phyloP scores from a whole-genome alignment of 2,329 filamentous ascomycete genomes.

The Lecanosticta acicola region DNA sequence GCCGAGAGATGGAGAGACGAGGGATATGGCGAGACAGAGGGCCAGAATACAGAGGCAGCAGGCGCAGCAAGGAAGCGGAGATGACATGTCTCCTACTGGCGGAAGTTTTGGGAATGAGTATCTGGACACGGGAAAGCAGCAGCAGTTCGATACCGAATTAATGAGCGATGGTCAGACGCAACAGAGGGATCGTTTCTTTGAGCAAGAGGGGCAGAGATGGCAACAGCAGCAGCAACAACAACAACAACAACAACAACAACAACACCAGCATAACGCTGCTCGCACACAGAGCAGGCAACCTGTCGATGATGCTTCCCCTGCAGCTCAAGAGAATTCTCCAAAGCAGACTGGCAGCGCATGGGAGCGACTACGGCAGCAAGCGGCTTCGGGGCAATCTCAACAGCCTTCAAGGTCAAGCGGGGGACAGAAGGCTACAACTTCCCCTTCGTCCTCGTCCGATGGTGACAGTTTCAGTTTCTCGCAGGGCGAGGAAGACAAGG shows the following conservation, averaged over 20 bases:
- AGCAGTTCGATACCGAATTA: constrained; percentile 4
- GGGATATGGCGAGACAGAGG: constrained; percentile 30
- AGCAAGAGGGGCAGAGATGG: constrained; percentile 5
- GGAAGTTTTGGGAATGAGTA: constrained; percentile 31
- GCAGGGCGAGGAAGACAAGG: constrained; percentile 39
- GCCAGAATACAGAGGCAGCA: constrained; percentile 22
- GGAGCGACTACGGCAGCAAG: constrained; percentile 39
- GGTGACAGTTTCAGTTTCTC: constrained; percentile 45
- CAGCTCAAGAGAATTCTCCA: constrained; percentile 1
- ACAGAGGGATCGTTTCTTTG: constrained; percentile 8
- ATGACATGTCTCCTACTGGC: constrained; percentile 40
- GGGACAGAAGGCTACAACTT: constrained; percentile 16
- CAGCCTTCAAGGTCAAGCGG: constrained; percentile 14
- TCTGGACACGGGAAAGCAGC: constrained; percentile 19
- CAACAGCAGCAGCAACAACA: background rate
- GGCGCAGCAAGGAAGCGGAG: constrained; percentile 14
- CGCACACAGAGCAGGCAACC: background rate
- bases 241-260: background rate
- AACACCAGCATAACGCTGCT: background rate
- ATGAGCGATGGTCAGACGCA: constrained; percentile 29
- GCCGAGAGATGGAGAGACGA: constrained; percentile 23
- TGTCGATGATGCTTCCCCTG: background rate
- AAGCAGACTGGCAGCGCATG: constrained; percentile 35
- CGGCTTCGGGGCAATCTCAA: constrained; percentile 17
- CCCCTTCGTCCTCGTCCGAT: constrained; percentile 29